Evolutionary conservation across 306 rosid species (phyloP).

Genomic region (Vachellia pachyceras): DNA sequence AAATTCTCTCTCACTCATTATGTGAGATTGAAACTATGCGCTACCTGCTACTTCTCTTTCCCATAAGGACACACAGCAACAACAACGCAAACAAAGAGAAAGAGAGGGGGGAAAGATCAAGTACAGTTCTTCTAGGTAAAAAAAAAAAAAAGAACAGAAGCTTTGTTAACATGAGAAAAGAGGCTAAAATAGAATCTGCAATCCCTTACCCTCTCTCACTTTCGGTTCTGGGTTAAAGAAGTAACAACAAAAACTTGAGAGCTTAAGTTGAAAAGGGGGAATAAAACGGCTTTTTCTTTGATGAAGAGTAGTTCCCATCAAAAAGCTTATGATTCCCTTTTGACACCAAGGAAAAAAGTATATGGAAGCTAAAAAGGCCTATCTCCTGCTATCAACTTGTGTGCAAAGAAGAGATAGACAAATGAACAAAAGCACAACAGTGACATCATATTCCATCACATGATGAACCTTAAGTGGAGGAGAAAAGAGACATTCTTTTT

Average conservation of each 20-base stretch:
- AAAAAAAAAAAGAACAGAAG: neutral
- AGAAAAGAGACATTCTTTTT: conserved; percentile 16
- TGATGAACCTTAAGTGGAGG: neutral
- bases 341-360: conserved; percentile 1
- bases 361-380: conserved; percentile 37
- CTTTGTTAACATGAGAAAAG: neutral
- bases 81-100: neutral
- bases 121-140: neutral
- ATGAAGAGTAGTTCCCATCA: conserved; percentile 52
- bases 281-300: conserved; percentile 36
- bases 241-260: conserved; percentile 23
- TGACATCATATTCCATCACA: neutral
- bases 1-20: conserved; percentile 50
- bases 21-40: neutral
- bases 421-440: conserved; percentile 12
- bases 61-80: neutral
- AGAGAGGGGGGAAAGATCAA: too few species aligned
- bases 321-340: conserved; percentile 39
- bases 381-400: conserved; percentile 26
- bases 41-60: neutral
- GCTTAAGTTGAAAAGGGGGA: conserved; percentile 37
- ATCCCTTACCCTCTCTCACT: conserved; percentile 2
- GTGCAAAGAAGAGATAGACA: conserved; percentile 12
- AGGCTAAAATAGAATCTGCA: conserved; percentile 4
- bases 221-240: conserved; percentile 42